Evolutionary conservation across 1,284 basidiomycete species (phyloP).

Genomic region (Puccinia triticina): DNA sequence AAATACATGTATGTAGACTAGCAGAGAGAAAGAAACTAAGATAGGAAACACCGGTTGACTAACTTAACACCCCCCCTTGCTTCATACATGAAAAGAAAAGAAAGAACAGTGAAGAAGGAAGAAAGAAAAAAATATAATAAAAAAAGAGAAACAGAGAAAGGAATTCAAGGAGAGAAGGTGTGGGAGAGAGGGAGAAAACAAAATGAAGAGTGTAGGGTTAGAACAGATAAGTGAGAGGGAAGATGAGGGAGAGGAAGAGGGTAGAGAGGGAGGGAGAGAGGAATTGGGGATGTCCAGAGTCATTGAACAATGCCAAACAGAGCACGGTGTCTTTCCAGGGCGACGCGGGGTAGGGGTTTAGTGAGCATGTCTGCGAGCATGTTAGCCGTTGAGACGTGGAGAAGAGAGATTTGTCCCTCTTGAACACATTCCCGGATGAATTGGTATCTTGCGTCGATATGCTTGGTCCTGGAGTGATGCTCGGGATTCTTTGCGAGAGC

Average conservation of each 20-base stretch:
- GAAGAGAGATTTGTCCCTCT: neutral
- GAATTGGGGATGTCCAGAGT: too few species aligned
- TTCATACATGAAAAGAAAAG: neutral
- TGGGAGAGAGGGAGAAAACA: too few species aligned
- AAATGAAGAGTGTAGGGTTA: too few species aligned
- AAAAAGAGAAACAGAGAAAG: too few species aligned
- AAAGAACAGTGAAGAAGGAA: neutral
- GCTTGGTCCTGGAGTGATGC: conserved; percentile 61
- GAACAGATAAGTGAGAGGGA: too few species aligned
- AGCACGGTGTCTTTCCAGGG: neutral
- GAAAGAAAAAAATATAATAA: conserved; percentile 4
- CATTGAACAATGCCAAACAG: conserved; percentile 1
- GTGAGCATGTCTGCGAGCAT: neutral
- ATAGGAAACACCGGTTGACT: too few species aligned
- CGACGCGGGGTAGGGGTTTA: neutral
- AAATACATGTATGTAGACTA: too few species aligned
- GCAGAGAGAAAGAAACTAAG: too few species aligned
- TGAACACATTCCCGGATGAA: conserved; percentile 62
- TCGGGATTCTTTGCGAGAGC: conserved; percentile 60
- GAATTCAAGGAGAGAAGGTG: too few species aligned
- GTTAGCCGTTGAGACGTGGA: conserved; percentile 24
- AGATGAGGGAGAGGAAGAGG: too few species aligned
- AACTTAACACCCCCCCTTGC: conserved; percentile 17
- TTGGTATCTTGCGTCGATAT: conserved; percentile 63
- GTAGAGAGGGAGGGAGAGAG: too few species aligned